Conservation (phyloP, 2,329 filamentous ascomycete genomes). For the Gremmenia infestans region DNA sequence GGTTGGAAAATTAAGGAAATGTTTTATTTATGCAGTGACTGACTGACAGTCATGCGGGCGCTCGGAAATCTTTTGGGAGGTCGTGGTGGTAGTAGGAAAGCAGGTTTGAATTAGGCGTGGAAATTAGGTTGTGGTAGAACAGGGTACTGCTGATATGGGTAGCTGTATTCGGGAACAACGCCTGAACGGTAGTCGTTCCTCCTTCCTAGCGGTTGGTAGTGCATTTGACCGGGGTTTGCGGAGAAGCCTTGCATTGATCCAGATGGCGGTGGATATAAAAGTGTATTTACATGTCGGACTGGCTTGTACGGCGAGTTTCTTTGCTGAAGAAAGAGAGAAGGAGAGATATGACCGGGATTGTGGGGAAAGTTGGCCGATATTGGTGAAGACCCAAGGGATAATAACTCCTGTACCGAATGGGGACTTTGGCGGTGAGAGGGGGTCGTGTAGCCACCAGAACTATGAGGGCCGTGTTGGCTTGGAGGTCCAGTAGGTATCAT, state of each 20-base stretch:
- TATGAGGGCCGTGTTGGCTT: slow-evolving; percentile 14
- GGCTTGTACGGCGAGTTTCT: slow-evolving; percentile 90
- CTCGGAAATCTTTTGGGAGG: neutral
- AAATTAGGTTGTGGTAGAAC: slow-evolving; percentile 33
- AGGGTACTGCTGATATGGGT: slow-evolving; percentile 24
- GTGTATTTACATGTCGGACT: slow-evolving; percentile 80
- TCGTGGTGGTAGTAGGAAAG: neutral
- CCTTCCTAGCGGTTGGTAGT: slow-evolving; percentile 74
- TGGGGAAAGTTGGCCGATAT: slow-evolving; percentile 34
- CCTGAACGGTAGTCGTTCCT: slow-evolving; percentile 63
- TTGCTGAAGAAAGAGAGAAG: slow-evolving; percentile 81
- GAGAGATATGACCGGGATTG: slow-evolving; percentile 56
- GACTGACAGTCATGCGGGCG: neutral
- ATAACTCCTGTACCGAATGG: slow-evolving; percentile 29
- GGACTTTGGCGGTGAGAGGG: slow-evolving; percentile 32
- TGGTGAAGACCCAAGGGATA: slow-evolving; percentile 34
- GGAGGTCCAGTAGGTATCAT: slow-evolving; percentile 27
- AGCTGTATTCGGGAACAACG: slow-evolving; percentile 57
- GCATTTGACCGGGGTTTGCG: slow-evolving; percentile 64
- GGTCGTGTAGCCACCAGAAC: slow-evolving; percentile 29
- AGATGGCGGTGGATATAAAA: slow-evolving; percentile 83
- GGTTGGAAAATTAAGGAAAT: slow-evolving; percentile 6
- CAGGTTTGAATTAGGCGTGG: slow-evolving; percentile 20
- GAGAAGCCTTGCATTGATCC: slow-evolving; percentile 72
- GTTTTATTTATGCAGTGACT: neutral